phyloP scores from a whole-genome alignment of 2,329 filamentous ascomycete species.

The Amauroascus niger region DNA sequence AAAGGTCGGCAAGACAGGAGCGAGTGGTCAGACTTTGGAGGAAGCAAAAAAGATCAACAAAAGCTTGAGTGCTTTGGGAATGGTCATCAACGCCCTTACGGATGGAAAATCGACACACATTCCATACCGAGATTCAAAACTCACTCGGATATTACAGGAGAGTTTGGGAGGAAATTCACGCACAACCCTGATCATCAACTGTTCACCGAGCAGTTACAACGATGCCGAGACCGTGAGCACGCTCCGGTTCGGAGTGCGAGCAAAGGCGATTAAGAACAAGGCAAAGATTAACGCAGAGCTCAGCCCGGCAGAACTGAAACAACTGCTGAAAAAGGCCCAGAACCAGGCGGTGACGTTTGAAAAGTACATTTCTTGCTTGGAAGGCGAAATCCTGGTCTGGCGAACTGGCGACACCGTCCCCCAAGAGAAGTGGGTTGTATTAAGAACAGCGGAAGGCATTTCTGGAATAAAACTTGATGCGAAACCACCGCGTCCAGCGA shows the following conservation, averaged over 20 bases:
- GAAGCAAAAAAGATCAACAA: slow-evolving; percentile 99
- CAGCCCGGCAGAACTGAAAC: slow-evolving; percentile 89
- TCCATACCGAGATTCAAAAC: slow-evolving; percentile 94
- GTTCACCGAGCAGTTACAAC: slow-evolving; percentile 97
- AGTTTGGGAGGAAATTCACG: slow-evolving; percentile 94
- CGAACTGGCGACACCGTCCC: slow-evolving; percentile 79
- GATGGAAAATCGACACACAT: slow-evolving; percentile 95
- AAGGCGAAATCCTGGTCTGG: slow-evolving; percentile 80
- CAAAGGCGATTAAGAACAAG: slow-evolving; percentile 99
- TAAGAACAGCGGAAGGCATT: slow-evolving; percentile 49
- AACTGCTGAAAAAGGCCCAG: slow-evolving; percentile 84
- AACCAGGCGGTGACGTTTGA: slow-evolving; percentile 82
- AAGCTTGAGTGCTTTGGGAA: slow-evolving; percentile 92
- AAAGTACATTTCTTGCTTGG: slow-evolving; percentile 70
- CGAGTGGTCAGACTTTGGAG: slow-evolving; percentile 91
- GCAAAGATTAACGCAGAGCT: slow-evolving; percentile 98
- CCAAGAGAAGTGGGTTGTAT: slow-evolving; percentile 74
- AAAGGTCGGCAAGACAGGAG: slow-evolving; percentile 97
- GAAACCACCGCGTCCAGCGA: slow-evolving; percentile 36
- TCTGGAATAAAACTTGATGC: slow-evolving; percentile 38
- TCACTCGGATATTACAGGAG: slow-evolving; percentile 94
- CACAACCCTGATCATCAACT: slow-evolving; percentile 98
- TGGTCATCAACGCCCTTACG: slow-evolving; percentile 97
- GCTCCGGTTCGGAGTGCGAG: slow-evolving; percentile 85
- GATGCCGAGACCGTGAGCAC: slow-evolving; percentile 90